These are phyloP conservation scores for Serendipita sp. DNA, from an alignment of 768 basidiomycete genomes.

Conservation along the genomic window DNA sequence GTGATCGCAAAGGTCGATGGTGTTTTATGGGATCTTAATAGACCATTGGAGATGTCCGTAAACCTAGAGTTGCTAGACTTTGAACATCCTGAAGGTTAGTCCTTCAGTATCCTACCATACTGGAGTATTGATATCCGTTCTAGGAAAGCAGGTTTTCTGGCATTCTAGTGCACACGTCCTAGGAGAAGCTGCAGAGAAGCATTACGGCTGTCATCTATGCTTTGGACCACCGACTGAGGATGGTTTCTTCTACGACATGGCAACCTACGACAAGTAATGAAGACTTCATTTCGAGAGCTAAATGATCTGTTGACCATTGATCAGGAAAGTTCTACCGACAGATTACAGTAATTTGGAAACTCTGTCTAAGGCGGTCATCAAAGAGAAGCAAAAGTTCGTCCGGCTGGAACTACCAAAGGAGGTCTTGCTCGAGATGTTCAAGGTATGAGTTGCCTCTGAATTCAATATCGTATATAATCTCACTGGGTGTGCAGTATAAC, in stretches of 20 bases:
- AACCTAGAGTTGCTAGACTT: conserved; percentile 81
- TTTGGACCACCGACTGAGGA: conserved; percentile 95
- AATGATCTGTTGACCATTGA: neutral
- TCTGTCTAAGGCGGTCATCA: conserved; percentile 69
- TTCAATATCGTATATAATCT: conserved; percentile 2
- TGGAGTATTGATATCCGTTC: neutral
- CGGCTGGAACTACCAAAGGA: conserved; percentile 87
- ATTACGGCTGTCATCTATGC: conserved; percentile 94
- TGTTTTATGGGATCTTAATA: conserved; percentile 82
- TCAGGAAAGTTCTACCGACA: conserved; percentile 54
- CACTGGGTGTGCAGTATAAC: conserved; percentile 56
- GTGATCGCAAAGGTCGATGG: conserved; percentile 93
- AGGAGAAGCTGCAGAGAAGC: conserved; percentile 88
- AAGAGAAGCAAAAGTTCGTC: conserved; percentile 96
- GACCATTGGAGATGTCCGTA: conserved; percentile 77
- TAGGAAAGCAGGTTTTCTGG: conserved; percentile 97
- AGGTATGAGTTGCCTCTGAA: conserved; percentile 26
- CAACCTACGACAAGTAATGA: conserved; percentile 56
- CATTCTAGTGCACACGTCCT: conserved; percentile 98
- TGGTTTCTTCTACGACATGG: conserved; percentile 99
- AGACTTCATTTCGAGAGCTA: neutral
- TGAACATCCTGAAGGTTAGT: conserved; percentile 69
- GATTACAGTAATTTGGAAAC: conserved; percentile 89
- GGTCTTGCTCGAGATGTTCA: conserved; percentile 91
- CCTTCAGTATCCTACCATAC: neutral